A percentile compares a stretch with the other conserved stretches of the same genome.
Evolutionary conservation across 306 rosid species (phyloP).

Genomic region (Notholithocarpus densiflorus): DNA sequence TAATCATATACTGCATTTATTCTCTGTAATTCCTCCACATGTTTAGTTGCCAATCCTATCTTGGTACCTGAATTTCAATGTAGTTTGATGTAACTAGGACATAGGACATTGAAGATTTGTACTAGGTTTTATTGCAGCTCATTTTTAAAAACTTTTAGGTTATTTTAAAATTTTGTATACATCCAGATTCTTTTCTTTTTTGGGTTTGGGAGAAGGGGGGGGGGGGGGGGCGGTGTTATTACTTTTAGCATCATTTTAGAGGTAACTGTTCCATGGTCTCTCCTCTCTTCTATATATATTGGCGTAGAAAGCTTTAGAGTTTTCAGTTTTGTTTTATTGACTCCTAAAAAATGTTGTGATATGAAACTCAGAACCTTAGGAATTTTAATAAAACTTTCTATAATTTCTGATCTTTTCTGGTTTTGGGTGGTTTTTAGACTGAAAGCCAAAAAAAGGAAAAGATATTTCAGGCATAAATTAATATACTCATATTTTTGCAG

Average conservation of each 20-base stretch:
- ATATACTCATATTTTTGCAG: constrained; percentile 41
- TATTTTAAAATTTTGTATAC: not conserved
- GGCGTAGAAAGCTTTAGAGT: not conserved
- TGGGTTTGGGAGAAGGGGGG: too few species aligned
- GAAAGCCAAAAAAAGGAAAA: not conserved
- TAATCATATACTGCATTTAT: constrained; percentile 13
- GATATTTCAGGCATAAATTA: not conserved
- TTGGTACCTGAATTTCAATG: not conserved
- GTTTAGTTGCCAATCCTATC: not conserved
- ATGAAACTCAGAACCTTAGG: not conserved
- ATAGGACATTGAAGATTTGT: not conserved
- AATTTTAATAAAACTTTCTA: not conserved
- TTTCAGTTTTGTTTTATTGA: not conserved
- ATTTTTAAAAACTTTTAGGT: not conserved
- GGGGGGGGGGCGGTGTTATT: too few species aligned
- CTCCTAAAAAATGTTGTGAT: not conserved
- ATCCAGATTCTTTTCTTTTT: not conserved
- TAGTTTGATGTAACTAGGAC: not conserved
- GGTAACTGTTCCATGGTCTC: not conserved
- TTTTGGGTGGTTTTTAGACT: not conserved
- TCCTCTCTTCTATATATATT: not conserved
- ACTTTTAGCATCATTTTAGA: not conserved
- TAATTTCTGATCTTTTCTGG: not conserved
- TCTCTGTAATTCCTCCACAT: not conserved
- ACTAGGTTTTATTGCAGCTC: not conserved